phyloP scores from a whole-genome alignment of 2,329 filamentous ascomycete species.

The Aspergillus sclerotialis region DNA sequence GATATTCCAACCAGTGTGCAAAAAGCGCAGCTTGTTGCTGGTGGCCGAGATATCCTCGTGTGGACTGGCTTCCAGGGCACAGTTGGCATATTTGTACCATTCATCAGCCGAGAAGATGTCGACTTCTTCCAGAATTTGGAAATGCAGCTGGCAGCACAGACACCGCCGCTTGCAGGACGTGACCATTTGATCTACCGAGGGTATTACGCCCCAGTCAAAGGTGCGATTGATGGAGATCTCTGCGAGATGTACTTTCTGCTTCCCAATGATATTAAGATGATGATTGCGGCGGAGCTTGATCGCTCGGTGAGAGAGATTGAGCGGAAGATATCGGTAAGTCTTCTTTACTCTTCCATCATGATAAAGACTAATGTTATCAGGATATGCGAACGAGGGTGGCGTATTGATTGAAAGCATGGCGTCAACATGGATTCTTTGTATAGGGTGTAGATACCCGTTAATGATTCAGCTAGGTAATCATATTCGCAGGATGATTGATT shows the following conservation, averaged over 20 bases:
- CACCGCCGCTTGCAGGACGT: conserved; percentile 79
- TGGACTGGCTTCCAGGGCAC: conserved; percentile 96
- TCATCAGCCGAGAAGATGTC: conserved; percentile 83
- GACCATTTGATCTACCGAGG: conserved; percentile 94
- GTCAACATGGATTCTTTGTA: conserved; percentile 16
- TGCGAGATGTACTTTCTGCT: conserved; percentile 86
- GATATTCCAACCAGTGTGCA: conserved; percentile 87
- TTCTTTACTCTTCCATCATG: not conserved
- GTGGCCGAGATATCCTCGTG: conserved; percentile 82
- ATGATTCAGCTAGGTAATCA: conserved; percentile 10
- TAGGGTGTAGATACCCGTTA: conserved; percentile 20
- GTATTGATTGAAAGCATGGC: conserved; percentile 35
- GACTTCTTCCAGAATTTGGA: conserved; percentile 97
- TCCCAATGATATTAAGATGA: conserved; percentile 81
- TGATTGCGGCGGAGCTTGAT: conserved; percentile 90
- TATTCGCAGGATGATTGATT: too few relatives aligned
- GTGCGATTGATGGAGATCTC: conserved; percentile 91
- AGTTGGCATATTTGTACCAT: conserved; percentile 86
- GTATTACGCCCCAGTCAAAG: conserved; percentile 95
- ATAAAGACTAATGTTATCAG: conserved; percentile 22
- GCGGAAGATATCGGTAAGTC: conserved; percentile 73
- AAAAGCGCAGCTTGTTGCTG: conserved; percentile 83
- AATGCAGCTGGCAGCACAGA: conserved; percentile 76
- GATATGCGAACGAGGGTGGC: conserved; percentile 54
- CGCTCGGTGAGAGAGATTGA: conserved; percentile 89